phyloP scores from a whole-genome alignment of 306 rosid species.

The Potentilla sterilis region DNA sequence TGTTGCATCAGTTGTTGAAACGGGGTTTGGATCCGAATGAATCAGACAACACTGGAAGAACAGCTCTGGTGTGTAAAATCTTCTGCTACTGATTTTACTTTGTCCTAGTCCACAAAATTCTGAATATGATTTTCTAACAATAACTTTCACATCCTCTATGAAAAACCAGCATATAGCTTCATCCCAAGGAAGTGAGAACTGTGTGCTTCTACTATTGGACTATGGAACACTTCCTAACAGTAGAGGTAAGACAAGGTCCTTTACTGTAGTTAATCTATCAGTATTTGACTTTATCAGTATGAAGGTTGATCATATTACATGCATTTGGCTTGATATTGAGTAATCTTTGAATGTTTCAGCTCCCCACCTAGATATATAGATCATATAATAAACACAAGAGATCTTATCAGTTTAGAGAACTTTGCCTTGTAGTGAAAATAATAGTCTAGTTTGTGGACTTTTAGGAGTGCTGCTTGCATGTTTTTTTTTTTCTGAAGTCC shows the following conservation, averaged over 20 bases:
- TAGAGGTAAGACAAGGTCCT: constrained; percentile 50
- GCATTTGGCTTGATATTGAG: background rate
- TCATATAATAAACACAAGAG: background rate
- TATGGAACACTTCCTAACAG: constrained; percentile 66
- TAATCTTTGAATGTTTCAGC: background rate
- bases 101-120: background rate
- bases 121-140: background rate
- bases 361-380: background rate
- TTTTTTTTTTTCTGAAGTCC: background rate
- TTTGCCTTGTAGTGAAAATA: constrained; percentile 11
- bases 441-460: constrained; percentile 7
- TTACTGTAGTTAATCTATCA: background rate
- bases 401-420: background rate
- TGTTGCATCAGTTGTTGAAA: constrained; percentile 71
- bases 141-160: background rate
- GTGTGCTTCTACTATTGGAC: constrained; percentile 68
- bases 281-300: background rate
- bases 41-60: constrained; percentile 67
- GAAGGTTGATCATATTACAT: background rate
- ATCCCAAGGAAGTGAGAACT: constrained; percentile 63
- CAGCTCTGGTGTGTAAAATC: constrained; percentile 66
- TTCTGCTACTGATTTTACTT: background rate
- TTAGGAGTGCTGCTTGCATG: background rate
- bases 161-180: constrained; percentile 74
- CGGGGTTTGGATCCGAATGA: constrained; percentile 77